A percentile compares a stretch with the other conserved stretches of the same genome.
phyloP scores from a whole-genome alignment of 257 asterid genomes.

The Pogostemon cablin region DNA sequence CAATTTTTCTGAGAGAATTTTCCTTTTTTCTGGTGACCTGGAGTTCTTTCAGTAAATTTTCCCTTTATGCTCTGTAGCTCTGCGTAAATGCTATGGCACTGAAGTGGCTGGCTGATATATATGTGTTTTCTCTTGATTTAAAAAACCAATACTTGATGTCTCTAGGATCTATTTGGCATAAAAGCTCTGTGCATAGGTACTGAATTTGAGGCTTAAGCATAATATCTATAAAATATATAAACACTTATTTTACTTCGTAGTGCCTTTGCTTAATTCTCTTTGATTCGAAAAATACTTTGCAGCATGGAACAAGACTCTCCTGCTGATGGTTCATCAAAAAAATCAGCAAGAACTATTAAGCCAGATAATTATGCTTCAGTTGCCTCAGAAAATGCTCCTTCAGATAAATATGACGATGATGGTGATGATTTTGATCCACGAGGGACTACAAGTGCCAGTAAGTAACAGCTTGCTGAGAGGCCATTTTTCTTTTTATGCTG shows the following conservation, averaged over 20 bases:
- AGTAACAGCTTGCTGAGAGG: conserved; percentile 39
- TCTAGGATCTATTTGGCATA: conserved; percentile 25
- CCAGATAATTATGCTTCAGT: conserved; percentile 55
- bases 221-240: conserved; percentile 13
- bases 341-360: conserved; percentile 41
- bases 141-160: not conserved
- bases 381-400: conserved; percentile 49
- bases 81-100: conserved; percentile 9
- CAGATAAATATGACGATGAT: conserved; percentile 67
- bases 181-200: not conserved
- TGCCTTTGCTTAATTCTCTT: conserved; percentile 28
- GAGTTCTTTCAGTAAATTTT: conserved; percentile 14
- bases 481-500: conserved; percentile 20
- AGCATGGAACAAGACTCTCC: conserved; percentile 55
- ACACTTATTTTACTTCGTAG: conserved; percentile 16
- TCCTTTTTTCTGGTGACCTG: conserved; percentile 13
- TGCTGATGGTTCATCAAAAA: conserved; percentile 47
- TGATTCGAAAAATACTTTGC: conserved; percentile 39
- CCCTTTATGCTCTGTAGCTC: conserved; percentile 24
- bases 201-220: not conserved
- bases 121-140: conserved; percentile 26
- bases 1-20: conserved; percentile 1
- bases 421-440: conserved; percentile 98
- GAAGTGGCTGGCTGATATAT: conserved; percentile 20
- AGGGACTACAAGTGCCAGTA: conserved; percentile 76